Percentiles rank a stretch among this genome's conserved stretches.
Evolutionary conservation across 2,329 filamentous ascomycete genomes (phyloP).

Genomic region (Paraphaeosphaeria sporulosa): DNA sequence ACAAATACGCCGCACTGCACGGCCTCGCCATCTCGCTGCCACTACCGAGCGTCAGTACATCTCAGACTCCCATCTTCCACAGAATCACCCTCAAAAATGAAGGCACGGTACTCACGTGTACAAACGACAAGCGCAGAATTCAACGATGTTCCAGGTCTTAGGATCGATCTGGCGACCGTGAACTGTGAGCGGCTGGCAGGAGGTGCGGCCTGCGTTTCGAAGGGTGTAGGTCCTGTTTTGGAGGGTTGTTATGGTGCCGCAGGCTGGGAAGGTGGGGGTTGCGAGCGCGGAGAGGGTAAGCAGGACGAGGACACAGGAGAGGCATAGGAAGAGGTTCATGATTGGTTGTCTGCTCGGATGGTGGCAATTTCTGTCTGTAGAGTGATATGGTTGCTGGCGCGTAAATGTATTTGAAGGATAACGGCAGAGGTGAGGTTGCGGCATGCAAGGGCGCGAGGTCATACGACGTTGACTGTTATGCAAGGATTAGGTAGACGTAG

Average conservation of each 20-base stretch:
- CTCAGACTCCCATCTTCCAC: background rate
- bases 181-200: background rate
- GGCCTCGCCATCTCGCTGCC: conserved; percentile 1
- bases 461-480: background rate
- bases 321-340: background rate
- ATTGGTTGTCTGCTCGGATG: background rate
- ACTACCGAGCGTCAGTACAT: background rate
- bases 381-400: background rate
- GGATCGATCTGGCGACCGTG: background rate
- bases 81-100: background rate
- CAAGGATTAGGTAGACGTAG: background rate
- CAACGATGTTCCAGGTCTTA: background rate
- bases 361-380: background rate
- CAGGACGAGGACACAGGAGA: background rate
- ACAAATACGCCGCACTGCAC: background rate
- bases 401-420: background rate
- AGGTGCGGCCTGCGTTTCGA: background rate
- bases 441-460: background rate
- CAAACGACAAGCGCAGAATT: conserved; percentile 1
- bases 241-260: background rate
- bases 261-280: background rate
- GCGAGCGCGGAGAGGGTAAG: background rate
- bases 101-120: background rate
- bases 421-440: background rate
- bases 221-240: background rate